Evolutionary conservation across 2,329 filamentous ascomycete genomes (phyloP), one percentile per base, ranked within the genome.

Genomic region (Exophiala aquamarina): DNA sequence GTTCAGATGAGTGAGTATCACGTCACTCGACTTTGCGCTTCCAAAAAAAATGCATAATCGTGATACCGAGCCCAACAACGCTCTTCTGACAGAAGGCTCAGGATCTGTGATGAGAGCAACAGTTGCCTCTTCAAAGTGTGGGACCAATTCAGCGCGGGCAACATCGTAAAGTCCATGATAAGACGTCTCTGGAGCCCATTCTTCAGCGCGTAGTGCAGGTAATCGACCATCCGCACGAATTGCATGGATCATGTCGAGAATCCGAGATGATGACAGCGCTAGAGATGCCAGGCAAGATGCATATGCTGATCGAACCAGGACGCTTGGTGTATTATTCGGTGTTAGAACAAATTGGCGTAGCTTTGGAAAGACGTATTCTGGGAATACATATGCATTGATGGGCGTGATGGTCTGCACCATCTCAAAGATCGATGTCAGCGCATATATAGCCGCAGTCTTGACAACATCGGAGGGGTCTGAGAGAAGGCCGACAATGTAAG

Each of bases 1-100:
- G 63, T 97, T 97, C 20, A 98, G 74, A 69, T 98, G 93, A 23
- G 90, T 95, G 17, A 98, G 73, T 13, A 98, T 84, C n/a, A 98
- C 89, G 63, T 98, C 93, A 64, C 94, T 96, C 1, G 92, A 87
- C 61, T 90, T 86, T n/a, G 84, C 79, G 51, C 87, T 91, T 3
- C 89, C 90, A 58, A 98, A 97, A 67, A 98, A 97, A 57, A 96
- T 83, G 64, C 93, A 98, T 1, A 98, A 76, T 53, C 90, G 88
- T 0, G 91, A 86, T 0, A 98, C 91, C 6, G 93, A 97, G 7
- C 86, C 86, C 35, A 98, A 73, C 62, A 98, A 96, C 1, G 93
- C 91, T 50, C 93, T 80, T 35, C 91, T 86, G 17, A 98, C 94
- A 28, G 88, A 84, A 4, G 88, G 80, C 61, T 97, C 87, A 0